Percentiles rank a stretch among this genome's conserved stretches.
phyloP scores from a whole-genome alignment of 495 filamentous ascomycete genomes.

The Mytilinidion resinicola region DNA sequence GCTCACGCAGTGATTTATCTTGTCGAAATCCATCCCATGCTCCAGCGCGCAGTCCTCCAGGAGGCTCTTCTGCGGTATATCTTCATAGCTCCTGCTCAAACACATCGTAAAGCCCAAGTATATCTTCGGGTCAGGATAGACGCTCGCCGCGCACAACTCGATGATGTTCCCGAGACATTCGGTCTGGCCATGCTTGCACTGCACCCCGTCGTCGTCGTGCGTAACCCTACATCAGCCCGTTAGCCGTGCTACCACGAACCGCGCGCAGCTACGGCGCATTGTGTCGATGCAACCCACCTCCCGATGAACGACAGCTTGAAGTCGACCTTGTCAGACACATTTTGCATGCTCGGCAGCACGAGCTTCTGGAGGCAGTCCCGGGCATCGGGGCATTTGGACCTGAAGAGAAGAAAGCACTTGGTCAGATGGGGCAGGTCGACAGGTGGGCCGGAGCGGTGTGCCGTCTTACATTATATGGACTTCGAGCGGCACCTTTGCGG shows the following conservation, averaged over 20 bases:
- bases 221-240: conserved; percentile 22
- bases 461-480: conserved; percentile 31
- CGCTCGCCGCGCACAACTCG: conserved; percentile 76
- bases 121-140: conserved; percentile 75
- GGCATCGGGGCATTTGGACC: conserved; percentile 69
- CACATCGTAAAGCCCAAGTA: conserved; percentile 91
- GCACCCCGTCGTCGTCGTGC: conserved; percentile 53
- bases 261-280: neutral
- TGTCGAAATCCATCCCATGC: conserved; percentile 78
- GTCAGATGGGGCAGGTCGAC: neutral
- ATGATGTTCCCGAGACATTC: conserved; percentile 96
- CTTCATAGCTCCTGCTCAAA: conserved; percentile 60
- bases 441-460: neutral
- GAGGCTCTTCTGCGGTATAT: conserved; percentile 67
- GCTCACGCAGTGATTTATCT: conserved; percentile 73
- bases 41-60: conserved; percentile 81
- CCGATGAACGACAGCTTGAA: conserved; percentile 90
- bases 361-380: conserved; percentile 71
- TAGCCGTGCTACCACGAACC: neutral
- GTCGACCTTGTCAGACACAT: conserved; percentile 74
- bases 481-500: conserved; percentile 65
- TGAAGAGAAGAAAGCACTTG: neutral
- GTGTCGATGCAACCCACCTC: conserved; percentile 55
- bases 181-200: conserved; percentile 79
- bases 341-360: conserved; percentile 80